Evolutionary conservation across 2,329 filamentous ascomycete genomes (phyloP).

Genomic region (Alternaria sp.): DNA sequence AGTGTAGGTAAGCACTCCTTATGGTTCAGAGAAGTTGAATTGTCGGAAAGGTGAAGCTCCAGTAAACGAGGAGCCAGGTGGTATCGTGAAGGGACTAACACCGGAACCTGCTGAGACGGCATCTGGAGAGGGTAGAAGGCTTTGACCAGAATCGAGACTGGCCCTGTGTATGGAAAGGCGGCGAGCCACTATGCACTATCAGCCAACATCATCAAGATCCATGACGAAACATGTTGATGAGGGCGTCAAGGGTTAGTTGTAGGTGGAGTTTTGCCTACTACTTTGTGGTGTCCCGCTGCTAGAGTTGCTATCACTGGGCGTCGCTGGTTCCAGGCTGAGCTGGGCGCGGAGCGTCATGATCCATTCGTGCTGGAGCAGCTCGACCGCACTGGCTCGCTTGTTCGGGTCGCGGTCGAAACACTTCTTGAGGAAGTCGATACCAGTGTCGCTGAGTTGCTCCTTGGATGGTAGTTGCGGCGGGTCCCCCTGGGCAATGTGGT

Average conservation of each 20-base stretch:
- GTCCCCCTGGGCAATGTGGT: conserved; percentile 98
- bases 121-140: background rate
- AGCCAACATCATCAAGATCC: background rate
- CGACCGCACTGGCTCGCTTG: conserved; percentile 79
- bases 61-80: background rate
- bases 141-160: background rate
- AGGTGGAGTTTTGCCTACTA: conserved; percentile 45
- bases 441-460: conserved; percentile 83
- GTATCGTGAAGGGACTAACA: background rate
- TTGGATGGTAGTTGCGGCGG: conserved; percentile 80
- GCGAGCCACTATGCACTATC: conserved; percentile 5
- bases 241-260: conserved; percentile 24
- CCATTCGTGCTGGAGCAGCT: conserved; percentile 95
- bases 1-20: background rate
- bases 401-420: conserved; percentile 88
- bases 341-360: conserved; percentile 60
- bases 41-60: background rate
- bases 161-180: conserved; percentile 5
- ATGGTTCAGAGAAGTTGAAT: conserved; percentile 20
- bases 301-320: conserved; percentile 45
- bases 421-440: conserved; percentile 84
- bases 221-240: background rate
- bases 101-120: background rate
- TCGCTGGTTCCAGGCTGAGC: conserved; percentile 55
- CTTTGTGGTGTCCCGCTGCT: conserved; percentile 23